Evolutionary conservation across 345 rosid species (phyloP).

Genomic region (Heritiera littoralis): DNA sequence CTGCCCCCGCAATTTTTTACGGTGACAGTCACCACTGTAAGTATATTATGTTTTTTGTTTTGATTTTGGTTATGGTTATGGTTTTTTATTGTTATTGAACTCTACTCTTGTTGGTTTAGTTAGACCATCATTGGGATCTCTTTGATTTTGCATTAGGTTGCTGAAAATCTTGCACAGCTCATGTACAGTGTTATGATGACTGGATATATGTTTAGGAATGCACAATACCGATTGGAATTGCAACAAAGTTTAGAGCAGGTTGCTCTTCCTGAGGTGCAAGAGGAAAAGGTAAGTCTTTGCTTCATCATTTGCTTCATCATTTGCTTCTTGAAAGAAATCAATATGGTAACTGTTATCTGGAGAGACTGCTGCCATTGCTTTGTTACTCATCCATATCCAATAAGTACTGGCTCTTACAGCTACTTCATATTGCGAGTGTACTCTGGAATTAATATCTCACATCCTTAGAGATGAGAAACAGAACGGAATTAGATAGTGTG

Average conservation of each 20-base stretch:
- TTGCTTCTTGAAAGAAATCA: background rate
- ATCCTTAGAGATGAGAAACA: background rate
- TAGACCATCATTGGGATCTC: slow-evolving; percentile 10
- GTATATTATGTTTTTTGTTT: slow-evolving; percentile 28
- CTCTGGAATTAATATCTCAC: background rate
- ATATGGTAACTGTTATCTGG: background rate
- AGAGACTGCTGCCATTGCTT: background rate
- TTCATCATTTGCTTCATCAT: slow-evolving; percentile 2
- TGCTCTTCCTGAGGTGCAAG: slow-evolving; percentile 78
- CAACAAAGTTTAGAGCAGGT: slow-evolving; percentile 90
- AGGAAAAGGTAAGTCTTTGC: slow-evolving; percentile 48
- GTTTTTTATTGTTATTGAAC: background rate
- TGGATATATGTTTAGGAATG: slow-evolving; percentile 96
- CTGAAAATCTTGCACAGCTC: slow-evolving; percentile 96
- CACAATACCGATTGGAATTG: slow-evolving; percentile 84
- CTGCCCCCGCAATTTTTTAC: slow-evolving; percentile 90
- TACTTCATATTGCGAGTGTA: background rate
- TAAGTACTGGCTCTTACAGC: background rate
- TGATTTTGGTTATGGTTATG: background rate
- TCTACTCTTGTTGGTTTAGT: slow-evolving; percentile 12
- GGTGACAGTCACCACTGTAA: slow-evolving; percentile 78
- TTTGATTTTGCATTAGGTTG: slow-evolving; percentile 59
- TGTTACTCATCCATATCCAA: background rate
- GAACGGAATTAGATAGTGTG: background rate
- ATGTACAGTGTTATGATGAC: slow-evolving; percentile 97